phyloP scores from a whole-genome alignment of 2,329 filamentous ascomycete genomes.

The Alternaria longipes region DNA sequence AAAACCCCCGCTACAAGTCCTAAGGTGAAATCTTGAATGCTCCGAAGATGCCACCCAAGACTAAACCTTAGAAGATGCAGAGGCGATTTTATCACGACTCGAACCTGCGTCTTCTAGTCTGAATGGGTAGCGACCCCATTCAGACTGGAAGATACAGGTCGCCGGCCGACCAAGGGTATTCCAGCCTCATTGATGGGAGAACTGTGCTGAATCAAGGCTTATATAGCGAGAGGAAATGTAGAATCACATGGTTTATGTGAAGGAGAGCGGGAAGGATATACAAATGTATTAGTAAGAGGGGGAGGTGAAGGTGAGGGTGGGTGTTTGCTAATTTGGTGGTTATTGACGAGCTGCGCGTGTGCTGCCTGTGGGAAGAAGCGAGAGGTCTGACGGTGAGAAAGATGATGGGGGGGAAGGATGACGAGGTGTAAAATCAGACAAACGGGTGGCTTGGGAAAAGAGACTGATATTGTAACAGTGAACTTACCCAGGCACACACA shows the following conservation, averaged over 20 bases:
- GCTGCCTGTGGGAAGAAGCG: constrained; percentile 1
- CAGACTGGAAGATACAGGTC: neutral
- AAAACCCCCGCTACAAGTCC: constrained; percentile 2
- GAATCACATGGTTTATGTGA: neutral
- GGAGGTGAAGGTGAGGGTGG: constrained; percentile 1
- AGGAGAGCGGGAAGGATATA: no score
- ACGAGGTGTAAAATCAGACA: neutral
- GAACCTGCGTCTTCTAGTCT: neutral
- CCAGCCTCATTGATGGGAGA: neutral
- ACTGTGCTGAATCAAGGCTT: neutral
- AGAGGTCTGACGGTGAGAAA: neutral
- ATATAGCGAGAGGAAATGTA: neutral
- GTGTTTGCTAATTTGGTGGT: neutral
- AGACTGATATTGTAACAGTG: neutral
- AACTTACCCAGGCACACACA: neutral
- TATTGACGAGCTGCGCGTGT: neutral
- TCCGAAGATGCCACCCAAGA: neutral
- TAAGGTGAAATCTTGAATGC: neutral
- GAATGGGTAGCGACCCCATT: neutral
- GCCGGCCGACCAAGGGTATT: constrained; percentile 1
- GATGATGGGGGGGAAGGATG: neutral
- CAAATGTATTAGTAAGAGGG: neutral
- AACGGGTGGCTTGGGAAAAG: neutral
- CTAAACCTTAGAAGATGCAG: neutral
- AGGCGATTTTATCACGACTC: constrained; percentile 4